These are phyloP conservation scores for Rachicladosporium sp. DNA, from an alignment of 2,329 filamentous ascomycete species.

Conservation along the genomic window DNA sequence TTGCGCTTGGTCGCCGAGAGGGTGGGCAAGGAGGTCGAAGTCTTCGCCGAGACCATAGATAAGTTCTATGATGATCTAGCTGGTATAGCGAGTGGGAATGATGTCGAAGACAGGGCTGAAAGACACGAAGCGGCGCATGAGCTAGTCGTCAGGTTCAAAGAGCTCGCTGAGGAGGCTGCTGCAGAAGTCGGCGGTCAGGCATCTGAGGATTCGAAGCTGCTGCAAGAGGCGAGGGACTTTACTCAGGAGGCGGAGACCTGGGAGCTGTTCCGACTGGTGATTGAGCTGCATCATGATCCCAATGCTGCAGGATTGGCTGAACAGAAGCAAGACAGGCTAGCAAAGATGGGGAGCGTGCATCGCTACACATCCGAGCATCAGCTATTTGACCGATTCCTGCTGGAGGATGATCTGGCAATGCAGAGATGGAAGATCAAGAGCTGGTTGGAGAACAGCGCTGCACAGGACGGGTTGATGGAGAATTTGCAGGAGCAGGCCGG, in stretches of 20 bases:
- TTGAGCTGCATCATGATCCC: conserved; percentile 50
- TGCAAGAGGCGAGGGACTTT: conserved; percentile 24
- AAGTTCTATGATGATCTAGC: conserved; percentile 45
- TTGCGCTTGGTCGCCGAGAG: conserved; percentile 54
- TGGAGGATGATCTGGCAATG: conserved; percentile 57
- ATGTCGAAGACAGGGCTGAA: conserved; percentile 32
- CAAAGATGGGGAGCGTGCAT: conserved; percentile 21
- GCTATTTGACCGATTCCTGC: conserved; percentile 62
- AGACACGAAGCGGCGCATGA: conserved; percentile 40
- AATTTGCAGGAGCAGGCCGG: conserved; percentile 57
- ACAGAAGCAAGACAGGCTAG: conserved; percentile 23
- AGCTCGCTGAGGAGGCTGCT: conserved; percentile 41
- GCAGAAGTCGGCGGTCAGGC: conserved; percentile 21
- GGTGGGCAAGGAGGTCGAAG: conserved; percentile 70
- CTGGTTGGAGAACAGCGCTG: conserved; percentile 73
- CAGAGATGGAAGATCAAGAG: conserved; percentile 71
- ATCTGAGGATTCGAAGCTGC: conserved; percentile 12
- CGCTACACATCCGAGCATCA: conserved; percentile 49
- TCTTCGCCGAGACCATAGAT: conserved; percentile 74
- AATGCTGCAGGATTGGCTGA: conserved; percentile 20
- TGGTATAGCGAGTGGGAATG: conserved; percentile 27
- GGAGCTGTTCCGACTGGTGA: conserved; percentile 66
- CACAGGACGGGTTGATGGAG: conserved; percentile 54
- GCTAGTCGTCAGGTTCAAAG: conserved; percentile 37
- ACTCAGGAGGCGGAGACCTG: conserved; percentile 67